A percentile compares a stretch with the other conserved stretches of the same genome.
phyloP scores from a whole-genome alignment of 75 land plant genomes.

The Sequoia sempervirens region DNA sequence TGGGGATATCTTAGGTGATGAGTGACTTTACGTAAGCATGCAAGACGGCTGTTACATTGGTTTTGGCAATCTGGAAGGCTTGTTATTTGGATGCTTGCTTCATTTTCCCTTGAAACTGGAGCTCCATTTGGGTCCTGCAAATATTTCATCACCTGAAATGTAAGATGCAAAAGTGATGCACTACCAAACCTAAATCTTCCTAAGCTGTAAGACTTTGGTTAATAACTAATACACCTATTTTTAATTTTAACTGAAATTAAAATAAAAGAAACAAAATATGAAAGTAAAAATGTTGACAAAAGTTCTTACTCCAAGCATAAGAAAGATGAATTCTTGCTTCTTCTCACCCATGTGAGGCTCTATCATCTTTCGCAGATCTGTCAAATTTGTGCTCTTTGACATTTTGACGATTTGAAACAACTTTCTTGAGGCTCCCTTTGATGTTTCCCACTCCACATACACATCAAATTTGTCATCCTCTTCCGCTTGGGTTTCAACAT shows the following conservation, averaged over 20 bases:
- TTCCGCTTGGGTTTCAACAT: conserved; percentile 8
- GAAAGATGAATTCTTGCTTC: conserved; percentile 50
- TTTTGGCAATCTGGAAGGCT: conserved; percentile 59
- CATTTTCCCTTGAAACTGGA: conserved; percentile 58
- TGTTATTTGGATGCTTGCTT: conserved; percentile 32
- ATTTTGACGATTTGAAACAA: conserved; percentile 45
- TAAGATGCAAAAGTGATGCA: neutral
- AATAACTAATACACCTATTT: neutral
- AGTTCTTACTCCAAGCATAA: conserved; percentile 53
- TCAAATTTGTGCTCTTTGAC: conserved; percentile 35
- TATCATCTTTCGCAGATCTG: conserved; percentile 60
- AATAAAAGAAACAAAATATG: neutral
- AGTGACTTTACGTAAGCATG: conserved; percentile 51
- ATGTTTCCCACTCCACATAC: conserved; percentile 84
- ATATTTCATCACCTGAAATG: conserved; percentile 2
- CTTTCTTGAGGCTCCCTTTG: conserved; percentile 60
- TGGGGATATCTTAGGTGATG: conserved; percentile 4
- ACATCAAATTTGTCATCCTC: conserved; percentile 33
- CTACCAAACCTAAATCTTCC: neutral
- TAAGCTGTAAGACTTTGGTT: neutral
- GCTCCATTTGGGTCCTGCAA: conserved; percentile 70
- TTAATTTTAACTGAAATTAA: too few relatives aligned
- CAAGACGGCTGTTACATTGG: conserved; percentile 39
- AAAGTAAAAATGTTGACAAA: neutral
- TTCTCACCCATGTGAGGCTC: conserved; percentile 37